Conservation (phyloP, 2,329 filamentous ascomycete species). For the Penicillium vulpinum region DNA sequence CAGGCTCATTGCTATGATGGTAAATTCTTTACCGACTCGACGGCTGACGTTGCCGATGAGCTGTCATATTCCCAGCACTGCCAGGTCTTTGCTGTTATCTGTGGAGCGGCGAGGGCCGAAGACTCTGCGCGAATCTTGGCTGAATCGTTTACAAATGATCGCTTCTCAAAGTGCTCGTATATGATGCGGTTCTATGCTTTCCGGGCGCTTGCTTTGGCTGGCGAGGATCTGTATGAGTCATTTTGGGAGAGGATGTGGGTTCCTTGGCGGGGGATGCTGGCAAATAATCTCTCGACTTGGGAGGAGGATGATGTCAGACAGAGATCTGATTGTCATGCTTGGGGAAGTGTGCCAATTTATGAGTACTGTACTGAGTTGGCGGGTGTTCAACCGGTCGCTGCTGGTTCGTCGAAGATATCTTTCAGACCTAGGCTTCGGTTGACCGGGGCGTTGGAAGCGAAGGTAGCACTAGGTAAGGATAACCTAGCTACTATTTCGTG, state of each 20-base stretch:
- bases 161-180: constrained; percentile 39
- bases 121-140: constrained; percentile 28
- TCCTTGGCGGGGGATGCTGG: constrained; percentile 44
- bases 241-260: constrained; percentile 35
- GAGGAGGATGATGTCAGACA: constrained; percentile 46
- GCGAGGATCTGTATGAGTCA: constrained; percentile 35
- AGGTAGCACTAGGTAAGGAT: constrained; percentile 23
- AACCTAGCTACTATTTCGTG: constrained; percentile 26
- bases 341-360: constrained; percentile 47
- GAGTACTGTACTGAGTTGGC: constrained; percentile 44
- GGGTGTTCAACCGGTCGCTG: constrained; percentile 17
- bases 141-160: constrained; percentile 26
- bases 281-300: constrained; percentile 44
- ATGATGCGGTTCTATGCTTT: constrained; percentile 47
- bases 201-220: constrained; percentile 38
- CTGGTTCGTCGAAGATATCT: constrained; percentile 16
- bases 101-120: constrained; percentile 17
- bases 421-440: constrained; percentile 25
- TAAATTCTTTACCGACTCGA: constrained; percentile 35
- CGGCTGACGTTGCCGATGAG: constrained; percentile 27
- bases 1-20: constrained; percentile 33
- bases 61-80: constrained; percentile 31
- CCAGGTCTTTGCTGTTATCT: constrained; percentile 34
- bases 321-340: constrained; percentile 48
- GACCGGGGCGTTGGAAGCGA: constrained; percentile 13